Evolutionary conservation across 2,329 filamentous ascomycete species (phyloP).

Genomic region (Penicillium hordei): DNA sequence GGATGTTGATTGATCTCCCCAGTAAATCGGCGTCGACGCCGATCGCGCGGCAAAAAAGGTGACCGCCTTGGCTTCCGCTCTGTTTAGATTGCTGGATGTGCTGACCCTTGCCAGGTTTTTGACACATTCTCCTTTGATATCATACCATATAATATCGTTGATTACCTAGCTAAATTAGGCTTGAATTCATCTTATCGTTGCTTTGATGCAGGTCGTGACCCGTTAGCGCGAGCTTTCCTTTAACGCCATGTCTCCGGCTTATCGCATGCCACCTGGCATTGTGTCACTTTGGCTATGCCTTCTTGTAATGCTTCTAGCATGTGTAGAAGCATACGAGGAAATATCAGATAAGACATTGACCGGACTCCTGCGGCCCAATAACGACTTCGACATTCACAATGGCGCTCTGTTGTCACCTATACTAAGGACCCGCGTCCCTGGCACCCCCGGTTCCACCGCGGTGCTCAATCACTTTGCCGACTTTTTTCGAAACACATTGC

Average conservation of each 20-base stretch:
- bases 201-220: conserved; percentile 13
- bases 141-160: background rate
- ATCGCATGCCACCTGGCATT: conserved; percentile 31
- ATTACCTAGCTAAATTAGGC: conserved; percentile 13
- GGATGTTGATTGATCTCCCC: conserved; percentile 7
- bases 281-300: conserved; percentile 29
- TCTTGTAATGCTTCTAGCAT: conserved; percentile 22
- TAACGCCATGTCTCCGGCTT: conserved; percentile 28
- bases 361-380: conserved; percentile 67
- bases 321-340: conserved; percentile 52
- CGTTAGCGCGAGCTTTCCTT: conserved; percentile 5
- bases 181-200: background rate
- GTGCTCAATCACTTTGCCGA: conserved; percentile 79
- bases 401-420: conserved; percentile 82
- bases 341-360: conserved; percentile 75
- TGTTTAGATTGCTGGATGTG: background rate
- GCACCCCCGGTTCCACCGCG: conserved; percentile 69
- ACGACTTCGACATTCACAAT: conserved; percentile 74
- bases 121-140: background rate
- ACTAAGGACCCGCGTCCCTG: conserved; percentile 82
- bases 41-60: conserved; percentile 1
- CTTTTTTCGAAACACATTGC: conserved; percentile 74
- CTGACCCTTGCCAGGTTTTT: background rate
- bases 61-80: conserved; percentile 9
- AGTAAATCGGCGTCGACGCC: conserved; percentile 5